Evolutionary conservation across 2,329 filamentous ascomycete genomes (phyloP), one percentile per base, ranked within the genome.

Genomic region (Lecanosticta acicola): DNA sequence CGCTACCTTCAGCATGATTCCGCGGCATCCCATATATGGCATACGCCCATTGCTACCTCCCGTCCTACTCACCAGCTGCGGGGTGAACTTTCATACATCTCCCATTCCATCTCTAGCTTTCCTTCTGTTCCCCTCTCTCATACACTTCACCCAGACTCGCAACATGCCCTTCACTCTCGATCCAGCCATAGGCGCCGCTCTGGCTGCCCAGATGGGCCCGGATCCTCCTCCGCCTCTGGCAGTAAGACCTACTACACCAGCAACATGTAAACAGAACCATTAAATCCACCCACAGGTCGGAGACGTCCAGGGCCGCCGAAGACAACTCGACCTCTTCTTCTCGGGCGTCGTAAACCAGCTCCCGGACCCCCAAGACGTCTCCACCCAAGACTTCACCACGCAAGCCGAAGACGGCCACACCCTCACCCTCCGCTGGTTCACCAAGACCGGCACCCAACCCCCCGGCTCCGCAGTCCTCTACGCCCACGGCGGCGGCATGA

Each of bases 401-500:
- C 46, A 46, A 18, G 34, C 47, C 41, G 13, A 39, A 16, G 51
- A 54, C 40, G 53, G 54, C 46, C 48, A 54, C 46, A 19, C 50
- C 16, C 40, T 59, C 37, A 45, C 47, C 17, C 44, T 54, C 13
- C 53, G 54, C 41, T 52, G 50, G 48, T 55, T 55, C 52, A 50
- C 42, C 4, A 52, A 50, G 17, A 48, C 39, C 13, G 43, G 32
- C 17, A 20, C 17, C 14, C 26, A 37, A 3, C 42, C 45, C 8
- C 29, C 41, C 14, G 46, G 49, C 4, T 39, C 45, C 10, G 67
- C 64, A 1, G 55, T 70, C 4, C 35, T 68, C 17, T 65, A 69
- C 45, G 50, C 64, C 16, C 71, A 74, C 45, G 70, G 69, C 24
- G 71, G 71, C 13, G 71, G 70, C 11, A 65, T 67, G 39, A 59